A percentile compares a stretch with the other conserved stretches of the same genome.
phyloP scores from a whole-genome alignment of 352 stramenopile species.

The Phytophthora constricta region DNA sequence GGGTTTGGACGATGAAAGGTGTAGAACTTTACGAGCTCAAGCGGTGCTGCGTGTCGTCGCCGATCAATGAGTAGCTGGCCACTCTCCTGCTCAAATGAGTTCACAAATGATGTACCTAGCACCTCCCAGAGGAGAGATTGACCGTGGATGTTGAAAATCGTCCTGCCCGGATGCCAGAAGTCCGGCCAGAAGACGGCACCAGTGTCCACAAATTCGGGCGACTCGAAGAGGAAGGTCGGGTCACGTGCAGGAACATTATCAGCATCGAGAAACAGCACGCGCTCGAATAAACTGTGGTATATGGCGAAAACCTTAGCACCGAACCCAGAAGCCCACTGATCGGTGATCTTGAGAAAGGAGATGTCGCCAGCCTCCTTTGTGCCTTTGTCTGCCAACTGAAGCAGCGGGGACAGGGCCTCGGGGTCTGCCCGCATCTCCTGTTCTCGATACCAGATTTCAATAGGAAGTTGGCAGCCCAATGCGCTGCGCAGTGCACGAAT shows the following conservation, averaged over 20 bases:
- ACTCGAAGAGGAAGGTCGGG: conserved; percentile 56
- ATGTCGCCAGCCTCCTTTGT: conserved; percentile 23
- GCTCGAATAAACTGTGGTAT: conserved; percentile 45
- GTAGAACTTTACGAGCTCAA: conserved; percentile 48
- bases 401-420: conserved; percentile 22
- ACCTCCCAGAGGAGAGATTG: conserved; percentile 58
- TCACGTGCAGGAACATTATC: conserved; percentile 56
- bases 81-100: conserved; percentile 74
- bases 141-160: conserved; percentile 67
- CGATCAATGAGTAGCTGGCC: conserved; percentile 59
- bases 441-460: conserved; percentile 60
- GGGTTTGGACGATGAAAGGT: conserved; percentile 46
- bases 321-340: conserved; percentile 44
- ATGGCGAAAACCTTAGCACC: conserved; percentile 56
- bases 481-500: conserved; percentile 32
- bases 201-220: conserved; percentile 35
- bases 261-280: conserved; percentile 57
- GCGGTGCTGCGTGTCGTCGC: conserved; percentile 33
- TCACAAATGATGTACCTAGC: conserved; percentile 45
- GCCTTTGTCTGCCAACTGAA: conserved; percentile 26
- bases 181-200: conserved; percentile 49
- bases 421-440: conserved; percentile 35
- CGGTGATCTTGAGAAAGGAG: conserved; percentile 30
- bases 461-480: conserved; percentile 46
- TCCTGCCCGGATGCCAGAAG: conserved; percentile 29